phyloP scores from a whole-genome alignment of 2,329 filamentous ascomycete species.

The Aspergillus arachidicola region DNA sequence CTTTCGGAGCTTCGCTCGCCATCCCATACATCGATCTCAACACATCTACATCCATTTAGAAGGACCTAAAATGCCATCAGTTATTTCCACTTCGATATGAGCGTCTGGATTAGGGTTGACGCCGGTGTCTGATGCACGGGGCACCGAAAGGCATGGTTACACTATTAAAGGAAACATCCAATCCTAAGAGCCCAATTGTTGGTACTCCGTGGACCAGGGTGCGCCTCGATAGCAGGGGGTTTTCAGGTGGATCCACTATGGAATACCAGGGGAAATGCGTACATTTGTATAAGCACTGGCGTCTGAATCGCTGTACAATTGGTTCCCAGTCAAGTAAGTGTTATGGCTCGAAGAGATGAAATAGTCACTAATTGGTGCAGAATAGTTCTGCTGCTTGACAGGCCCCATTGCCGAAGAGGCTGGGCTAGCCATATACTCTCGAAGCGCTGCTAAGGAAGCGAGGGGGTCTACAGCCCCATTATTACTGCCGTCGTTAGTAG shows the following conservation, averaged over 20 bases:
- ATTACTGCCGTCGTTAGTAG: neutral
- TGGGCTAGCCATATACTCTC: conserved; percentile 51
- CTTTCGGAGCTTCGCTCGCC: conserved; percentile 55
- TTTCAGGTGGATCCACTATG: neutral
- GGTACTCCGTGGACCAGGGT: neutral
- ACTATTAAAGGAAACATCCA: neutral
- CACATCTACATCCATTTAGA: conserved; percentile 77
- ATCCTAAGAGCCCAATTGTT: neutral
- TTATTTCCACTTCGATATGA: neutral
- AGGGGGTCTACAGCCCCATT: conserved; percentile 20
- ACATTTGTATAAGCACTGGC: conserved; percentile 77
- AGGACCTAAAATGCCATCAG: conserved; percentile 59
- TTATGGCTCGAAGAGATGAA: conserved; percentile 96
- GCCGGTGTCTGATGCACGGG: neutral
- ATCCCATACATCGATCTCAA: conserved; percentile 96
- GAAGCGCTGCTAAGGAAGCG: conserved; percentile 46
- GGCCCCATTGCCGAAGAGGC: conserved; percentile 47
- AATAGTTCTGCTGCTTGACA: conserved; percentile 57
- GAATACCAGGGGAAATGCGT: conserved; percentile 34
- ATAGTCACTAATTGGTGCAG: conserved; percentile 78
- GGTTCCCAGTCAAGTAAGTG: conserved; percentile 86
- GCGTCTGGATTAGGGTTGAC: neutral
- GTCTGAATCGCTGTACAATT: conserved; percentile 76
- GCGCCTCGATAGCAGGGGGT: neutral
- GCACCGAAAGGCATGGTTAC: conserved; percentile 3